Percentiles rank a stretch among this genome's conserved stretches.
phyloP scores from a whole-genome alignment of 495 filamentous ascomycete genomes.

The Immersiella caudata region DNA sequence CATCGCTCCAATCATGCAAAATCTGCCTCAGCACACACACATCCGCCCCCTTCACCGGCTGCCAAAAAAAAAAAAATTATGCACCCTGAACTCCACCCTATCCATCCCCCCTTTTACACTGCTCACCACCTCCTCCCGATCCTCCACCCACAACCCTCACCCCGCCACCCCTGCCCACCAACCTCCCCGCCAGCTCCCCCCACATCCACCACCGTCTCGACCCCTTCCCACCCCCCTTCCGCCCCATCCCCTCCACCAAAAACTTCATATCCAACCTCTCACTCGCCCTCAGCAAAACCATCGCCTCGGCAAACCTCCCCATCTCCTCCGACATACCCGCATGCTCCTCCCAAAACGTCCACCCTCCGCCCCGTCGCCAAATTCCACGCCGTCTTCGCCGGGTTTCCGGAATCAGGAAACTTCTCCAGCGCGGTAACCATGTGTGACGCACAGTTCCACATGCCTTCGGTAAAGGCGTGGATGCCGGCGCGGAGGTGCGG shows the following conservation, averaged over 20 bases:
- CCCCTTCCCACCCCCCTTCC: neutral
- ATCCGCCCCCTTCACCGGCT: constrained; percentile 49
- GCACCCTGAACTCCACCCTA: constrained; percentile 44
- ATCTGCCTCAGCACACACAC: constrained; percentile 55
- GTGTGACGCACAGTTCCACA: neutral
- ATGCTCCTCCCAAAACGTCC: neutral
- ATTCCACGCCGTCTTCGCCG: neutral
- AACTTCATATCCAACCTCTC: neutral
- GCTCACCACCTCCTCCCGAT: neutral
- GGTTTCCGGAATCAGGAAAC: neutral
- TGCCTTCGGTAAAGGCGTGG: neutral
- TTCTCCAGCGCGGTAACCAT: neutral
- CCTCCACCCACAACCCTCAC: constrained; percentile 6
- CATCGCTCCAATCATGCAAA: constrained; percentile 52
- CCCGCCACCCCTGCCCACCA: neutral
- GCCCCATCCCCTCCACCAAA: neutral
- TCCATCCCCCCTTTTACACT: neutral
- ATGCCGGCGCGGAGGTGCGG: neutral
- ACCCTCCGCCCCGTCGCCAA: neutral
- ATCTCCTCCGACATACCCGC: neutral
- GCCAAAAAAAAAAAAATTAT: constrained; percentile 57
- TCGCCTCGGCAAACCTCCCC: neutral
- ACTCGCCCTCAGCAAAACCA: neutral
- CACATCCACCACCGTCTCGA: constrained; percentile 4
- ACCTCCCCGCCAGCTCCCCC: constrained; percentile 3